phyloP scores from a whole-genome alignment of 2,329 filamentous ascomycete genomes.

The Fusarium sp. region DNA sequence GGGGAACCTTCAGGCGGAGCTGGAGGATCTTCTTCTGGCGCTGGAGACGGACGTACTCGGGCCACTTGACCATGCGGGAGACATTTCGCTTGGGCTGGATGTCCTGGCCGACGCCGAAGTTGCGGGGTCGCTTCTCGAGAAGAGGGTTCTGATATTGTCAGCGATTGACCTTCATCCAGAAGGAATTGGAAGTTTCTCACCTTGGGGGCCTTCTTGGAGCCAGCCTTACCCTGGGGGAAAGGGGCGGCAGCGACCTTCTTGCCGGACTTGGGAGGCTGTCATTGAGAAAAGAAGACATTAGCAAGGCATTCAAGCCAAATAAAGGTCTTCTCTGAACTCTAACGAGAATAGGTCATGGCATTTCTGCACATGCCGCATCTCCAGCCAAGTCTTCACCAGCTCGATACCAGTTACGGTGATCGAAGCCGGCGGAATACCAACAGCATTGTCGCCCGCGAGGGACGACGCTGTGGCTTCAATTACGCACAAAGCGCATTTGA shows the following conservation, averaged over 20 bases:
- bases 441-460: constrained; percentile 42
- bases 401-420: constrained; percentile 40
- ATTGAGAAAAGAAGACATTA: constrained; percentile 99
- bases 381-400: constrained; percentile 74
- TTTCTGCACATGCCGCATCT: constrained; percentile 66
- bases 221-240: constrained; percentile 93
- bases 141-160: constrained; percentile 83
- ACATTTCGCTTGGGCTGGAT: constrained; percentile 97
- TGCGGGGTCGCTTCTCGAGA: constrained; percentile 96
- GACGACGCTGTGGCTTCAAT: constrained; percentile 51
- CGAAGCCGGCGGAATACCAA: constrained; percentile 51
- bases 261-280: constrained; percentile 98
- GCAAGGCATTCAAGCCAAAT: constrained; percentile 80
- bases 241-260: constrained; percentile 99
- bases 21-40: constrained; percentile 95
- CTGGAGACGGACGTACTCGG: constrained; percentile 98
- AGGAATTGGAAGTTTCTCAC: constrained; percentile 65
- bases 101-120: constrained; percentile 99
- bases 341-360: constrained; percentile 74
- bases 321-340: constrained; percentile 91
- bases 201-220: constrained; percentile 94
- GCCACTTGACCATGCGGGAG: constrained; percentile 99
- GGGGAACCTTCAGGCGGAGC: constrained; percentile 98
- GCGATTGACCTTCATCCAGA: neutral
- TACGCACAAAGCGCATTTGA: constrained; percentile 50